Conservation (phyloP, 1,284 basidiomycete species). For the Ganoderma sinense region DNA sequence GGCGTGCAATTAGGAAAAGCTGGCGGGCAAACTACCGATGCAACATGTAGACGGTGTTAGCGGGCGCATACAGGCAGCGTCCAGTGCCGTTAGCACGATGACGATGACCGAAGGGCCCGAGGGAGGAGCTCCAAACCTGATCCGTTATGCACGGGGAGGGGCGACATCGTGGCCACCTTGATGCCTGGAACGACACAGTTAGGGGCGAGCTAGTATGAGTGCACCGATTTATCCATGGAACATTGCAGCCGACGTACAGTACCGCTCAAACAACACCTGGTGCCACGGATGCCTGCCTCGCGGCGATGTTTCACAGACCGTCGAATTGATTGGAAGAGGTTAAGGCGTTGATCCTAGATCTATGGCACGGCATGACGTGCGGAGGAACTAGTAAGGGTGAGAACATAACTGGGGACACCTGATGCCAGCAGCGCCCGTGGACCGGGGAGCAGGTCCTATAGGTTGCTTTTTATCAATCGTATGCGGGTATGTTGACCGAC, state of each 20-base stretch:
- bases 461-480: background rate
- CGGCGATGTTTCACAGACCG: background rate
- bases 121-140: background rate
- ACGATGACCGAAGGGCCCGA: background rate
- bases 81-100: background rate
- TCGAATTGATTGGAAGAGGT: background rate
- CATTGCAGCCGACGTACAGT: background rate
- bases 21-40: background rate
- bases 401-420: background rate
- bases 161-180: background rate
- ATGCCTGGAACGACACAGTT: background rate
- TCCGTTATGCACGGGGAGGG: background rate
- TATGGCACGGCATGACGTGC: background rate
- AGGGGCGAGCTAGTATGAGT: background rate
- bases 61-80: background rate
- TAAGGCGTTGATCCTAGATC: background rate
- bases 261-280: background rate
- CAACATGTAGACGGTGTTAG: background rate
- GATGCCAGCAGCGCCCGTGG: background rate
- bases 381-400: background rate
- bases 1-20: background rate
- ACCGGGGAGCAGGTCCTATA: background rate
- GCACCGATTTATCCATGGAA: background rate
- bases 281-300: background rate
- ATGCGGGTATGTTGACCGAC: background rate